These are phyloP conservation scores for Cladophialophora yegresii DNA, from an alignment of 2,329 filamentous ascomycete genomes.

Conservation along the genomic window DNA sequence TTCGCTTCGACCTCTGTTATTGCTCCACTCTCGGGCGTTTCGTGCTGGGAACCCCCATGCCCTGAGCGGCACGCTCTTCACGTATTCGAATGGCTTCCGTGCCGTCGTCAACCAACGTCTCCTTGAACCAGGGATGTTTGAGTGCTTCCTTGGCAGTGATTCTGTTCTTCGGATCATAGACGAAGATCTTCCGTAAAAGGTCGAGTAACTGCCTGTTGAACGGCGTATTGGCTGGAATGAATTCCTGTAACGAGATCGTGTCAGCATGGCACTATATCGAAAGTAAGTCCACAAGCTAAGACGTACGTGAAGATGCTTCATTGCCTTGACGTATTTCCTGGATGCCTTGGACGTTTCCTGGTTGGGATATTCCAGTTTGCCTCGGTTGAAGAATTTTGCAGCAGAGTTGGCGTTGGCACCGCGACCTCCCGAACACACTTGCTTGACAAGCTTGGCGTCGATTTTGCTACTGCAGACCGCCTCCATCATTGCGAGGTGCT, in stretches of 20 bases:
- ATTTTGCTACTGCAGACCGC: conserved; percentile 60
- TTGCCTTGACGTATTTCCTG: conserved; percentile 67
- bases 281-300: conserved; percentile 2
- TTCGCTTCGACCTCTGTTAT: conserved; percentile 1
- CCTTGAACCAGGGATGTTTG: conserved; percentile 68
- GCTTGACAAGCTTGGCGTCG: conserved; percentile 57
- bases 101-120: conserved; percentile 65
- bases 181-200: conserved; percentile 63
- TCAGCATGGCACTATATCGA: conserved; percentile 29
- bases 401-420: conserved; percentile 55
- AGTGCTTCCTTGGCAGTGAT: conserved; percentile 66
- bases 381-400: conserved; percentile 60
- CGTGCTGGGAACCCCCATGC: conserved; percentile 27
- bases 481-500: conserved; percentile 71
- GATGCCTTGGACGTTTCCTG: conserved; percentile 64
- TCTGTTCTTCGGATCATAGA: conserved; percentile 66
- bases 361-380: conserved; percentile 65
- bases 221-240: conserved; percentile 59
- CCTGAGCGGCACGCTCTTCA: conserved; percentile 40
- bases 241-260: conserved; percentile 53
- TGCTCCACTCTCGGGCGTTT: conserved; percentile 31
- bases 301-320: conserved; percentile 63
- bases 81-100: conserved; percentile 65
- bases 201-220: conserved; percentile 67
- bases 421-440: conserved; percentile 54